phyloP scores from a whole-genome alignment of 163 green algal species.

The Prototheca wickerhamii region DNA sequence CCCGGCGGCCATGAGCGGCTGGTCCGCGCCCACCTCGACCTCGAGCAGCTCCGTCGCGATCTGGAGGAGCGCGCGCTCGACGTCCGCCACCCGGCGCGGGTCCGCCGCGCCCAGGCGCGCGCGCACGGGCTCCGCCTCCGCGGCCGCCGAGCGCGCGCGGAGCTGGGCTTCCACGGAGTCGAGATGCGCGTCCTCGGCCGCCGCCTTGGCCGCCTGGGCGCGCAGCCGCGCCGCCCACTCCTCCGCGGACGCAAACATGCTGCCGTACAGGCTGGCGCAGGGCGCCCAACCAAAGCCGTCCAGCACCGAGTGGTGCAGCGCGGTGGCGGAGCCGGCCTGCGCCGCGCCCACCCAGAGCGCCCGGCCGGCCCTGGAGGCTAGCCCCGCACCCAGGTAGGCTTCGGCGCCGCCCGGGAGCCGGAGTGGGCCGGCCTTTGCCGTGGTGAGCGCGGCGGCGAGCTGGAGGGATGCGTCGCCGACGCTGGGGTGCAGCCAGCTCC shows the following conservation, averaged over 20 bases:
- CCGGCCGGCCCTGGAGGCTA: background rate
- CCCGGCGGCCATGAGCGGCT: conserved; percentile 59
- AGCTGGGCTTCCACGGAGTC: background rate
- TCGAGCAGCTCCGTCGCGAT: conserved; percentile 18
- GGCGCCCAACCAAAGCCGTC: background rate
- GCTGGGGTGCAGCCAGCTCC: conserved; percentile 4
- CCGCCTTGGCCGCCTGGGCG: conserved; percentile 20
- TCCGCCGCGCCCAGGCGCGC: background rate
- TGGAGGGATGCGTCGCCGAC: conserved; percentile 10
- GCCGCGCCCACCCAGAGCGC: background rate
- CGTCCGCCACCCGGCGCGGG: background rate
- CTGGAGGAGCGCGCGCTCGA: background rate
- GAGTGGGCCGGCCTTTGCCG: background rate
- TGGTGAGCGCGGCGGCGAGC: background rate
- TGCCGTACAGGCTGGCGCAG: background rate
- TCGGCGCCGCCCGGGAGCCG: background rate
- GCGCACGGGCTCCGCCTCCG: background rate
- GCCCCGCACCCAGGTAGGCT: background rate
- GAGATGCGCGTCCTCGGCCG: conserved; percentile 28
- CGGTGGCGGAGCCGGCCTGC: background rate
- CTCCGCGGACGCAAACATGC: background rate
- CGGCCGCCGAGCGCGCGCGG: background rate
- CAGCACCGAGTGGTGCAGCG: background rate
- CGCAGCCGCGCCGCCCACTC: conserved; percentile 5
- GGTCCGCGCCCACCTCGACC: conserved; percentile 11